Conservation (phyloP, 257 asterid genomes). For the Penstemon newberryi region DNA sequence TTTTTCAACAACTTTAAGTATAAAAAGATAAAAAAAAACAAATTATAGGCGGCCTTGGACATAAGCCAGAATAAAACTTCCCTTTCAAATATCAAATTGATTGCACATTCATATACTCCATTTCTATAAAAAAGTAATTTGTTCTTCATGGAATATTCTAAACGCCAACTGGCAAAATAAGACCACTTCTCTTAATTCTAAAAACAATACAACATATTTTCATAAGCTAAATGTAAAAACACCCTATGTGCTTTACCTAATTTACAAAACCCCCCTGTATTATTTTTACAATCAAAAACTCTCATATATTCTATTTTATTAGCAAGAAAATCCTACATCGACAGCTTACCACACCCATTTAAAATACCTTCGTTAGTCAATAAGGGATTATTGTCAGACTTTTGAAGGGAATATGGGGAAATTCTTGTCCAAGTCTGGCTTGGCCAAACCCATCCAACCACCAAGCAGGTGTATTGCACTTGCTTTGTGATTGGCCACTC, state of each 20-base stretch:
- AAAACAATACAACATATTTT: background rate
- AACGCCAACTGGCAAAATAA: slow-evolving; percentile 49
- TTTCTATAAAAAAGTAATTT: slow-evolving; percentile 7
- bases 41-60: background rate
- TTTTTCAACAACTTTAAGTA: background rate
- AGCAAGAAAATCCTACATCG: no score
- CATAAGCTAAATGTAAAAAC: no score
- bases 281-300: background rate
- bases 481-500: no score
- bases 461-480: no score
- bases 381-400: no score
- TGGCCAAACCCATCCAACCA: no score
- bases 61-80: slow-evolving; percentile 22
- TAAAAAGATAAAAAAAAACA: background rate
- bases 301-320: no score
- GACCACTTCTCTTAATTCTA: slow-evolving; percentile 12
- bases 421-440: no score
- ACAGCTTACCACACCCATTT: no score
- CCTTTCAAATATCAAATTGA: slow-evolving; percentile 11
- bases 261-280: background rate
- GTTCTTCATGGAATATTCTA: slow-evolving; percentile 30
- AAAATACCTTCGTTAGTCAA: no score
- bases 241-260: background rate
- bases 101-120: background rate
- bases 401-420: no score